These are phyloP conservation scores for Avena eriantha DNA, from an alignment of 176 grass and related monocot genomes.

Conservation along the genomic window DNA sequence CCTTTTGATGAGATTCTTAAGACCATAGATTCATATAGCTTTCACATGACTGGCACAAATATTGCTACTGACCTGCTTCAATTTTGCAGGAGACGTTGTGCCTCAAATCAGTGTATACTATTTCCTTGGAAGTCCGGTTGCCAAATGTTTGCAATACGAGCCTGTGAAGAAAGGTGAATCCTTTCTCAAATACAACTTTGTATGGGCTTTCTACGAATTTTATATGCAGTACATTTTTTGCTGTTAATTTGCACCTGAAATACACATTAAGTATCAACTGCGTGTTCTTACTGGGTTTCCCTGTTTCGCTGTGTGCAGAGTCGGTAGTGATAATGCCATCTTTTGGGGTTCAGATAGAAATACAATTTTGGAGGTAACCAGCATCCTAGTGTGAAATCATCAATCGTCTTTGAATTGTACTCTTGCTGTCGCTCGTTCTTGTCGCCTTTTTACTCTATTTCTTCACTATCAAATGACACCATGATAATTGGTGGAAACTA, in stretches of 20 bases:
- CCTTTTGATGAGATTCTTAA: background rate
- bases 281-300: background rate
- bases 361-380: conserved; percentile 77
- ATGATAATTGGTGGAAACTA: conserved; percentile 5
- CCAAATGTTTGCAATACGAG: conserved; percentile 76
- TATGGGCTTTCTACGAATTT: background rate
- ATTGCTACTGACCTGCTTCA: conserved; percentile 33
- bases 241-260: conserved; percentile 23
- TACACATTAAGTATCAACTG: conserved; percentile 20
- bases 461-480: background rate
- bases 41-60: conserved; percentile 16
- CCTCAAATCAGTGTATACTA: conserved; percentile 59
- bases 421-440: background rate
- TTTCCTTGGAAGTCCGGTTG: conserved; percentile 50
- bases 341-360: conserved; percentile 93
- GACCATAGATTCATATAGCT: conserved; percentile 23
- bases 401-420: background rate
- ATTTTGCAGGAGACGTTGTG: conserved; percentile 57
- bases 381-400: conserved; percentile 21
- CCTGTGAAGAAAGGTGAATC: conserved; percentile 84
- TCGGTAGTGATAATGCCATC: conserved; percentile 84
- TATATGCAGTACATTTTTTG: background rate
- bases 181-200: conserved; percentile 10
- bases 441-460: background rate
- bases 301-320: conserved; percentile 54